These are phyloP conservation scores for Suillus spraguei DNA, from an alignment of 768 basidiomycete genomes.

Conservation along the genomic window DNA sequence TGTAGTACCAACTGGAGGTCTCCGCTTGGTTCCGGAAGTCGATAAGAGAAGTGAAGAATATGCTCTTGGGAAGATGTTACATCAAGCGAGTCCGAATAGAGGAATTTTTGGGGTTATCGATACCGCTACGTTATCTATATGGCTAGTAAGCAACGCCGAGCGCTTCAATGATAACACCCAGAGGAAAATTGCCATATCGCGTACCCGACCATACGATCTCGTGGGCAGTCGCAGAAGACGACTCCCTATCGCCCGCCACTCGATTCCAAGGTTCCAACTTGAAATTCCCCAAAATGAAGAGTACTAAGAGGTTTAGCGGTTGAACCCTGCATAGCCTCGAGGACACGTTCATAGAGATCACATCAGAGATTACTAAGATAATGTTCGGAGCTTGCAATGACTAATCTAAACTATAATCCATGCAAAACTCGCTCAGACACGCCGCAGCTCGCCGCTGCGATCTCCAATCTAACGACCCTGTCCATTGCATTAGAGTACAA, in stretches of 20 bases:
- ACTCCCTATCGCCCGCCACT: not conserved
- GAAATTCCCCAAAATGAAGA: not conserved
- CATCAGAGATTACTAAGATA: not conserved
- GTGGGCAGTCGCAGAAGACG: not conserved
- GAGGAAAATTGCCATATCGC: not conserved
- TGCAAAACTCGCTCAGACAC: not conserved
- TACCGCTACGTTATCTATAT: not conserved
- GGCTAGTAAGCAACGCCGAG: not conserved
- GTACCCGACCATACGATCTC: not conserved
- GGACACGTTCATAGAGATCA: not conserved
- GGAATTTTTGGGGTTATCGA: not conserved
- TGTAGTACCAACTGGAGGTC: not conserved
- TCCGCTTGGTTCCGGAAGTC: constrained; percentile 3
- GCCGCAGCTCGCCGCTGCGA: not conserved
- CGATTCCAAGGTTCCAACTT: not conserved
- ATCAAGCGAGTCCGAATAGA: constrained; percentile 1
- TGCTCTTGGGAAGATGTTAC: not conserved
- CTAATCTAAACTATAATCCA: no score
- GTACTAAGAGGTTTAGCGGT: not conserved
- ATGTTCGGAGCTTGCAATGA: not conserved
- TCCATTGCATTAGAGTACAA: not conserved
- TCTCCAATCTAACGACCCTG: not conserved
- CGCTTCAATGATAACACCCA: not conserved
- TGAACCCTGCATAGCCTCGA: not conserved
- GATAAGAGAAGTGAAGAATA: constrained; percentile 3